These are phyloP conservation scores for Evansstolkia leycettana DNA, from an alignment of 495 filamentous ascomycete species.

Conservation along the genomic window DNA sequence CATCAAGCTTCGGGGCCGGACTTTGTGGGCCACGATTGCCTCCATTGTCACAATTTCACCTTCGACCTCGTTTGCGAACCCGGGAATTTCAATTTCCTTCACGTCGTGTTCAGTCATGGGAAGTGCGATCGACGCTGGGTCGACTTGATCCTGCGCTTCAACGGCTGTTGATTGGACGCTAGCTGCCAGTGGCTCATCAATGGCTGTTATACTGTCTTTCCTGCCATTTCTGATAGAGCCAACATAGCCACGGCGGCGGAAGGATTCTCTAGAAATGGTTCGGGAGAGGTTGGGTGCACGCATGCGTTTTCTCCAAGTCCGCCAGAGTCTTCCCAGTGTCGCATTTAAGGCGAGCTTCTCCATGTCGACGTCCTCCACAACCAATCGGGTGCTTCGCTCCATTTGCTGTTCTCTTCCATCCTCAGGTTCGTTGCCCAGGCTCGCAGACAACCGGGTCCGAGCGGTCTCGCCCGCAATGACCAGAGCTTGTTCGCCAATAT, in stretches of 20 bases:
- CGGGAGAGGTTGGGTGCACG: constrained; percentile 26
- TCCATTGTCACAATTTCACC: constrained; percentile 43
- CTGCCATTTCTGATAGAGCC: constrained; percentile 15
- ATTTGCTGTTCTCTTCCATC: constrained; percentile 8
- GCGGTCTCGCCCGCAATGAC: constrained; percentile 82
- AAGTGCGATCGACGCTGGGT: constrained; percentile 45
- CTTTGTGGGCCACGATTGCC: constrained; percentile 31
- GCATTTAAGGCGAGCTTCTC: constrained; percentile 84
- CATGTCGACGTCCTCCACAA: constrained; percentile 85
- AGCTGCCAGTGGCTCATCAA: constrained; percentile 19
- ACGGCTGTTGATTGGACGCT: background rate
- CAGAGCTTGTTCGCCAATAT: constrained; percentile 82
- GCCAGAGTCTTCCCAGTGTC: constrained; percentile 81
- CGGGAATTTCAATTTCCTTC: constrained; percentile 61
- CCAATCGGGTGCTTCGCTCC: constrained; percentile 36
- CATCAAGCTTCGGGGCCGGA: constrained; percentile 53
- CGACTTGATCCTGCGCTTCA: constrained; percentile 10
- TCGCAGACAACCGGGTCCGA: constrained; percentile 49
- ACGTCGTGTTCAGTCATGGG: constrained; percentile 59
- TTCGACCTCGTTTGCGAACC: constrained; percentile 42
- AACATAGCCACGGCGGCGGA: constrained; percentile 21
- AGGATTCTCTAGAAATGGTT: constrained; percentile 31
- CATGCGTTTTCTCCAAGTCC: constrained; percentile 84
- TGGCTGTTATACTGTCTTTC: constrained; percentile 26
- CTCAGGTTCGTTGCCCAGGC: constrained; percentile 14